Evolutionary conservation across 441 rosid species (phyloP), one percentile per base, ranked within the genome.

Genomic region (Mallotus repandus): DNA sequence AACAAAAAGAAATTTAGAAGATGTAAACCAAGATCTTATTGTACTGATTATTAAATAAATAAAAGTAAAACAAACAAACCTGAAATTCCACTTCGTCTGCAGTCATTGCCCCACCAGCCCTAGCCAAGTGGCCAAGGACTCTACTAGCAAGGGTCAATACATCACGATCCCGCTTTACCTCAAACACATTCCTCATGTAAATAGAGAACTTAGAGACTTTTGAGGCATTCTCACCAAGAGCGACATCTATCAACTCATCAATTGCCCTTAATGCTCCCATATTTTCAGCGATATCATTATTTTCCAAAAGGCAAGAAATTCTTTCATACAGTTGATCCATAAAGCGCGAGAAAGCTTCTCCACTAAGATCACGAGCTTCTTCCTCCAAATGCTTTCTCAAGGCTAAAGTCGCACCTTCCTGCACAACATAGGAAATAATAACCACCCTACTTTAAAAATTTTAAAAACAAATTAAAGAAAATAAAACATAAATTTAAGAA

Each of bases 81-180:
- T 96, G 98, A 87, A 90, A 84, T 77, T 94, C 98, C 74, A 94
- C 96, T 94, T 94, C 97, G 76, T 96, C 99, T 21, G 99, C 97
- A 72, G 97, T 91, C 99, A 94, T 94, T 52, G 96, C 97, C 66
- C 99, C 99, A 69, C 99, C 98, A 10, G 98, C 95, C 86, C 97
- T 87, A 13, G 98, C 98, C 76, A 96, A 89, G 77, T 96, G 99
- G 43, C 99, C 99, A 80, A 96, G 88, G 75, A 96, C 99, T 84
- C 79, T 81, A 84, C 98, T 96, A 72, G 98, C 98, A 88, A 89
- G 97, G 73, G 89, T 86, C 84, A 96, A 82, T 74, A 89, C 89
- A 62, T 91, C 96, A 52, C 84, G 90, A 78, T 94, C 99, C 60
- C 96, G 94, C 85, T 91, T 96, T 52, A 79, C 85, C 68, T 91